Evolutionary conservation across 2,329 filamentous ascomycete genomes (phyloP).

Genomic region (Aspergillus tubingensis): DNA sequence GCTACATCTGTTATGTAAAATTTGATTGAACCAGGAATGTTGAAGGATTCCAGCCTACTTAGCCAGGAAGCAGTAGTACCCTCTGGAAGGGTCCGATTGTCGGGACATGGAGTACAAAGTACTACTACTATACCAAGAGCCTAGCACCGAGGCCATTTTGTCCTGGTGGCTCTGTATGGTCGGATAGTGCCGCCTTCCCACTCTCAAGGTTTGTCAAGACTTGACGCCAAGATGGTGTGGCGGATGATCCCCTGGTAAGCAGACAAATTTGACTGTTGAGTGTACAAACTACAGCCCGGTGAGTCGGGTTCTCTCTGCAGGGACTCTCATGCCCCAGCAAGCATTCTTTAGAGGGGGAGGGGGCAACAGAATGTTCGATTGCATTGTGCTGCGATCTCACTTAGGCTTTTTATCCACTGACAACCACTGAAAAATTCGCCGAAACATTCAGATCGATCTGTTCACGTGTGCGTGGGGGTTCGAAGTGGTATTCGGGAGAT

Average conservation of each 20-base stretch:
- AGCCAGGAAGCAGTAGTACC: neutral
- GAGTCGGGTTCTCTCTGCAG: neutral
- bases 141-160: neutral
- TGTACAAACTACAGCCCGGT: neutral
- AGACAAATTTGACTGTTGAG: neutral
- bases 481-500: neutral
- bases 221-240: slow-evolving; percentile 7
- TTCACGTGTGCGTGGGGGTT: neutral
- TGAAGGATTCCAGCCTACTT: neutral
- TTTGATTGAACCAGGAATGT: neutral
- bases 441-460: neutral
- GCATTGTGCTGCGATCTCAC: slow-evolving; percentile 1
- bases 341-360: neutral
- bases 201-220: neutral
- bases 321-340: neutral
- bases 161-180: neutral
- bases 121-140: neutral
- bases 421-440: slow-evolving; percentile 1
- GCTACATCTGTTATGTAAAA: too few relatives aligned
- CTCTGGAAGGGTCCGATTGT: neutral
- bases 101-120: neutral
- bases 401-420: neutral
- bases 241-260: slow-evolving; percentile 5
- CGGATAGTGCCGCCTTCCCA: slow-evolving; percentile 4
- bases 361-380: slow-evolving; percentile 9